Evolutionary conservation across 352 stramenopile species (phyloP).

Genomic region (Detonula confervacea): DNA sequence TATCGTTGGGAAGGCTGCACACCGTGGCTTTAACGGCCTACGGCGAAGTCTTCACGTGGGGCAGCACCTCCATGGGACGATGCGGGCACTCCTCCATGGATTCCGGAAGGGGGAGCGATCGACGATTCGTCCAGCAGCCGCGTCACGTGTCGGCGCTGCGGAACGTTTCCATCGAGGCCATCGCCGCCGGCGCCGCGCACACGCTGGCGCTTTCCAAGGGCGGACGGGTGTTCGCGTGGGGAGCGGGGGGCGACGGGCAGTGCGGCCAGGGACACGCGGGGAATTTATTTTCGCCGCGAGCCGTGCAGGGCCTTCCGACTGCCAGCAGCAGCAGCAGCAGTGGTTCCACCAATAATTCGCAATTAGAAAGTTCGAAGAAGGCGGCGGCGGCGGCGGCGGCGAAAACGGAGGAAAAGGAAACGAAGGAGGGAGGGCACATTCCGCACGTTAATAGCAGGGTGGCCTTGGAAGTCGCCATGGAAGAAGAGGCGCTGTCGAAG

Average conservation of each 20-base stretch:
- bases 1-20: constrained; percentile 68
- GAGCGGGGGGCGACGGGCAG: constrained; percentile 70
- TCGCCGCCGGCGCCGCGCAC: constrained; percentile 76
- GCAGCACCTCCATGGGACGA: constrained; percentile 68
- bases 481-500: constrained; percentile 45
- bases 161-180: constrained; percentile 66
- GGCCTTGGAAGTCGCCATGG: constrained; percentile 37
- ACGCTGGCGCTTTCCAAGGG: constrained; percentile 74
- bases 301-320: constrained; percentile 61
- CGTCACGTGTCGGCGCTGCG: constrained; percentile 64
- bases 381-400: too few species aligned
- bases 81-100: constrained; percentile 52
- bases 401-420: constrained; percentile 11
- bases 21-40: constrained; percentile 66
- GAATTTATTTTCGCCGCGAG: constrained; percentile 59
- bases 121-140: constrained; percentile 55
- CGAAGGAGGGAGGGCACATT: constrained; percentile 24
- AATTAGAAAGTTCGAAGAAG: too few species aligned
- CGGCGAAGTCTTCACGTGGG: constrained; percentile 77
- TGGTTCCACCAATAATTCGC: too few species aligned
- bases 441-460: constrained; percentile 40
- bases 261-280: constrained; percentile 61
- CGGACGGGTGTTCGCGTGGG: constrained; percentile 78
- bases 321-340: too few species aligned
- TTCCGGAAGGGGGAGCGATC: constrained; percentile 32